Evolutionary conservation across 768 basidiomycete genomes (phyloP), one percentile per base, ranked within the genome.

Genomic region (Galerina marginata): DNA sequence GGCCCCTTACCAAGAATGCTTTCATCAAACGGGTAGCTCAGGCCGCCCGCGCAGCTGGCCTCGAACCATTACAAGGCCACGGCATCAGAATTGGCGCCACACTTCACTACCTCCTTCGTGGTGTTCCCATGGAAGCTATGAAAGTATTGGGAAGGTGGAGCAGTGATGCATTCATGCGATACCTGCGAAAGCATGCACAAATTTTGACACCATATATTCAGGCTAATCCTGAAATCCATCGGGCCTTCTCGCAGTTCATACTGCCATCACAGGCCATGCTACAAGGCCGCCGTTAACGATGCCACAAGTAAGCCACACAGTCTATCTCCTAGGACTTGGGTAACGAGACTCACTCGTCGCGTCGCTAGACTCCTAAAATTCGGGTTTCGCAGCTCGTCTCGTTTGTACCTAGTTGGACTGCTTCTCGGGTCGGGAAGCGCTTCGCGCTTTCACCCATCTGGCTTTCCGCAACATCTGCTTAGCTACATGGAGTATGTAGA

Each of bases 81-180:
- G 44, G 44, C 15, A 68, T 73, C 33, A 63, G 67, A 42, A 70
- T 71, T 58, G 71, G 73, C 3, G 46, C 70, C 1, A 77, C 76
- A 0, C 65, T 81, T 0, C 72, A 76, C 55, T 79, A 77, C 57
- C 70, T 80, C 0, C 70, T 80, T 3, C 63, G 68, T 9, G 75
- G 75, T 0, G 54, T 74, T 0, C 72, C 76, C 5, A 75, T 81
- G 42, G 73, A 80, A 4, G 72, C 74, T 0, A 68, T 79, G 26
- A 77, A 77, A 46, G 62, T 66, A 0, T 79, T 69, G 25, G 76
- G 78, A 0, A 48, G 71, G 0, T 81, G 79, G 80, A 58, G 62
- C 0, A 74, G 76, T 44, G 69, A 79, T 7, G 68, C 73, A 2
- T 79, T 72, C 45, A 39, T 61, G 39, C 23, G 54, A n/a, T 70